phyloP scores from a whole-genome alignment of 441 rosid genomes.

The Macaranga tanarius region DNA sequence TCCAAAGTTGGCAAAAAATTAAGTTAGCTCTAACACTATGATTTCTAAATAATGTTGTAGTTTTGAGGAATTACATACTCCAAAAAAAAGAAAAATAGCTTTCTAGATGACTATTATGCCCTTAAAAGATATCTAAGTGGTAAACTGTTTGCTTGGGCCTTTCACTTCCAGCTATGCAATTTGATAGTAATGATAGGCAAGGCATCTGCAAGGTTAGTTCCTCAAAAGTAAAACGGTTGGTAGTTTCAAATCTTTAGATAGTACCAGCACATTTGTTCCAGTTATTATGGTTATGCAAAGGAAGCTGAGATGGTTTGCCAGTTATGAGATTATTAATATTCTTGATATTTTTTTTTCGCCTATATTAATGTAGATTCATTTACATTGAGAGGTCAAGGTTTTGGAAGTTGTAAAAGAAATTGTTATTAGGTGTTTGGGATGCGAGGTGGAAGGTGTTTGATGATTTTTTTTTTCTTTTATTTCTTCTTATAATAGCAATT shows the following conservation, averaged over 20 bases:
- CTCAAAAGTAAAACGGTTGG: neutral
- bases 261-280: neutral
- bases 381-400: neutral
- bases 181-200: neutral
- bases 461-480: neutral
- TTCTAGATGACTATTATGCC: neutral
- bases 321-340: neutral
- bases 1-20: neutral
- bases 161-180: neutral
- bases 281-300: neutral
- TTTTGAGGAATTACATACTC: neutral
- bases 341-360: neutral
- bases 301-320: neutral
- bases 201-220: conserved; percentile 1
- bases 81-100: neutral
- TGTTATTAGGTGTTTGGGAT: neutral
- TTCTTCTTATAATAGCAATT: neutral
- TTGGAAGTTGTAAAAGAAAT: neutral
- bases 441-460: neutral
- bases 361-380: neutral
- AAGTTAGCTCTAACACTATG: neutral
- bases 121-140: neutral
- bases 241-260: neutral
- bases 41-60: neutral
- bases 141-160: neutral